Percentiles rank a stretch among this genome's conserved stretches.
Conservation (phyloP, 176 grass and related monocot species). For the Alopecurus myosuroides region DNA sequence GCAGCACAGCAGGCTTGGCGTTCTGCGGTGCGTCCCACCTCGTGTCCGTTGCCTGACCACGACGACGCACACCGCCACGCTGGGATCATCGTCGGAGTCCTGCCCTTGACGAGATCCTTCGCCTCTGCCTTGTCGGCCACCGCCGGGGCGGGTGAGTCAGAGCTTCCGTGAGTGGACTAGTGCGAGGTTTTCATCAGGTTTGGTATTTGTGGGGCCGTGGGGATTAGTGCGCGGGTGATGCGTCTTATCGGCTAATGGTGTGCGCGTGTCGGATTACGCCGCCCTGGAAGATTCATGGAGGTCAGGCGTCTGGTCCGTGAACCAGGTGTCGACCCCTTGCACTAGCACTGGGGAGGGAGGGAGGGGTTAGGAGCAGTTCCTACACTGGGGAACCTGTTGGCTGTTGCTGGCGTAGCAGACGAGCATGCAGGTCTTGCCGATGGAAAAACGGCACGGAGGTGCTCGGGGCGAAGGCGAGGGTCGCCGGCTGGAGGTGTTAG, state of each 20-base stretch:
- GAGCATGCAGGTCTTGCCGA: no score
- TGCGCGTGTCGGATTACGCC: slow-evolving; percentile 31
- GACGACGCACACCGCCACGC: neutral
- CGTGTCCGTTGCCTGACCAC: neutral
- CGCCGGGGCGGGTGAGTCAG: neutral
- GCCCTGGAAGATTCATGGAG: slow-evolving; percentile 20
- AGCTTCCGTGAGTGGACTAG: neutral
- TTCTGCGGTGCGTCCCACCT: neutral
- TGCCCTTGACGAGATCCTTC: neutral
- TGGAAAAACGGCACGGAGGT: no score
- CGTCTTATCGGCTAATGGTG: slow-evolving; percentile 26
- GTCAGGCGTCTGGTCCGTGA: neutral
- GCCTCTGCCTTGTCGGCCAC: neutral
- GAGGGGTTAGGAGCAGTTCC: no score
- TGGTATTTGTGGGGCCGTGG: neutral
- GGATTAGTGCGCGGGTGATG: neutral
- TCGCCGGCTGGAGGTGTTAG: no score
- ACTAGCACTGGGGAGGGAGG: no score
- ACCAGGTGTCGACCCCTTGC: neutral
- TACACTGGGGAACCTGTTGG: no score
- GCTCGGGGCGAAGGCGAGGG: no score
- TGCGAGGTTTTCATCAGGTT: neutral
- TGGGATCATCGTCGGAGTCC: no score
- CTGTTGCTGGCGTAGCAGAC: no score
- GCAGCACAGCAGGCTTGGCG: neutral